Base-by-base conservation (phyloP, 148 eudicot genomes). In the Persicaria maculosa region DNA sequence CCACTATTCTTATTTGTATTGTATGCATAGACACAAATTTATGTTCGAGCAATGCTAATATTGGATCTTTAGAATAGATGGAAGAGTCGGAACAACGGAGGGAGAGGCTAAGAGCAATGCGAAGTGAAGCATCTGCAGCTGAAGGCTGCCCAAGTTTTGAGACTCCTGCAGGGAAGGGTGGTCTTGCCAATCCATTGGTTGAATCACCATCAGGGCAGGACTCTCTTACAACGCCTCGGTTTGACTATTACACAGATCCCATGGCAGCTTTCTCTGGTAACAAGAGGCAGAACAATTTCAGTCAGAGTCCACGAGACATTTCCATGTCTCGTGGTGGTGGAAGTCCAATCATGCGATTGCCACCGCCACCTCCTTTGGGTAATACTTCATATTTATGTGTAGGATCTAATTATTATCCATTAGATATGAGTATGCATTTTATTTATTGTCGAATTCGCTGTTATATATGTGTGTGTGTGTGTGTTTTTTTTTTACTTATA, bases 31-130 rank as follows among this genome's bases (percentile, higher is more conserved):
- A 31, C 40, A 31, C 40, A 31, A 31, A 31, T 31, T 31, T 31
- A 31, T 31, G 40, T 31, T 31, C 40, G 40, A 31, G 40, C 40
- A 31, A 31, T 31, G 40, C 40, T 31, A 31, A 31, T 31, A 31
- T 31, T 31, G 40, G 40, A 31, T 31, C 40, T 31, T 31, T 31
- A 31, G 40, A 31, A 31, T 31, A 31, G 40, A 92, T 92, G 97
- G 97, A 92, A 70, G 97, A 90, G 80, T 86, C 95, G 11, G 92
- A 83, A 75, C 83, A 88, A 78, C 86, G 94, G 75, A 93, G 85
- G 62, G 92, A 93, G 76, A 89, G 98, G 68, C 79, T 93, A 47
- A 88, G 75, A 77, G 95, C 93, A 8, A 91, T 93, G 91, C 90
- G 97, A 44, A 72, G 75, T 78, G 93, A 89, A 83, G 93, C 93